Base-by-base conservation (phyloP, 2,329 filamentous ascomycete species). In the Tolypocladium endophyticum region DNA sequence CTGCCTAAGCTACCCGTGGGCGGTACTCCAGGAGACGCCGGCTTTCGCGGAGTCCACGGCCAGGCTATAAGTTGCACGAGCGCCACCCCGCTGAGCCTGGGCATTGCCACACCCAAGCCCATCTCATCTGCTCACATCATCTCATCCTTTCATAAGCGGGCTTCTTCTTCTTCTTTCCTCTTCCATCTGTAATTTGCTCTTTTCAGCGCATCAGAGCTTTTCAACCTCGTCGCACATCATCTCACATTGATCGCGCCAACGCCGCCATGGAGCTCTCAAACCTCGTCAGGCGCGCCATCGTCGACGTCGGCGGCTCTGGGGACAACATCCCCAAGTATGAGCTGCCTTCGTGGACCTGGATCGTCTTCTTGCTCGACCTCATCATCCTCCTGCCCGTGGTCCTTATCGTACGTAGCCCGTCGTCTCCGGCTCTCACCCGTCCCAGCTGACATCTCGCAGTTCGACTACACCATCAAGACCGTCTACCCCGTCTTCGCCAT, bases 401-500 rank as follows among this genome's bases (percentile, higher is more conserved):
- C 41, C 8, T 81, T 58, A 64, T 77, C 52, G 79, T 82, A 72
- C 63, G 74, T 69, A 43, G 20, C 18, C 9, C 3, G 28, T 33
- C n/a, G 36, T 30, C n/a, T 30, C 35, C 55, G 7, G 16, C 36
- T 9, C 14, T 9, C 14, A 8, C 25, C 25, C 28, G 20, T 16
- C 47, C n/a, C 5, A 35, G 14, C 47, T 53, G 30, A 53, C 30
- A 14, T 11, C 18, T 16, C 50, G n/a, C 25, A 83, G 80, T 64
- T 78, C 62, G 66, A 70, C 59, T 85, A 85, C 72, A 81, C 81
- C 12, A 69, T 85, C 56, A 69, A 74, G 58, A 71, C 72, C 59
- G 68, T 85, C 66, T 81, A 79, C 67, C 77, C 81, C 53, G 77
- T 79, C 59, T 76, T 85, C 61, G 80, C 82, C 69, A 83, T 84